Base-by-base conservation (phyloP, 169 alveolate species). In the Plasmodium vinckei region DNA sequence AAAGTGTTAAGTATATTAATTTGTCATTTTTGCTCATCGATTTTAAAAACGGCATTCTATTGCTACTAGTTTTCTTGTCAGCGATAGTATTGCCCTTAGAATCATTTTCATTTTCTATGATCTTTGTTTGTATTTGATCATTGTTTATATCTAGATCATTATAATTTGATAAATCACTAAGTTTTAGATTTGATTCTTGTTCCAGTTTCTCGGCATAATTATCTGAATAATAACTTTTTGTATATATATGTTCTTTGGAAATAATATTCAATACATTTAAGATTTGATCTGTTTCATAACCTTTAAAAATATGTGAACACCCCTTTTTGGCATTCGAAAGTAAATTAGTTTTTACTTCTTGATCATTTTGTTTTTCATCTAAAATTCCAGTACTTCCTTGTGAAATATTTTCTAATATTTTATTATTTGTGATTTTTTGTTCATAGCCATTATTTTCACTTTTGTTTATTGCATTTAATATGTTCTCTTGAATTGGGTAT, bases 191-290 rank as follows among this genome's bases (percentile, higher is more conserved):
- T 33, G 42, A 33, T 33, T 4, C 5, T 33, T 33, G 6, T 4
- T 46, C 21, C 0, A 12, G 3, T 15, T 47, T 49, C 49, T 49
- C 5, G 23, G 13, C 61, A 46, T 46, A 64, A 4, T 21, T 57
- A 2, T 49, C 54, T 39, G 23, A 6, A 17, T 12, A 19, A 46
- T 25, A 61, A 63, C 10, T 46, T 56, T 75, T 46, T 47, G 88
- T 44, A 42, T 53, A 63, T 19, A 9, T 47, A 23, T 63, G 69
- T 19, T 21, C 49, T 21, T 47, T 63, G 27, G 19, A 12, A 21
- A 44, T 54, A 63, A 12, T 75, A 67, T 56, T 19, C 56, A 75
- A 47, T 10, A 47, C 88, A 49, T 63, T 75, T 17, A 75, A 61
- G 23, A 75, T 75, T 49, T n/a, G 67, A 54, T 63, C 21, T 9